Evolutionary conservation across 805 yeast genomes (phyloP), one percentile per base, ranked within the genome.

Genomic region (Zygosaccharomyces gambellarensis): DNA sequence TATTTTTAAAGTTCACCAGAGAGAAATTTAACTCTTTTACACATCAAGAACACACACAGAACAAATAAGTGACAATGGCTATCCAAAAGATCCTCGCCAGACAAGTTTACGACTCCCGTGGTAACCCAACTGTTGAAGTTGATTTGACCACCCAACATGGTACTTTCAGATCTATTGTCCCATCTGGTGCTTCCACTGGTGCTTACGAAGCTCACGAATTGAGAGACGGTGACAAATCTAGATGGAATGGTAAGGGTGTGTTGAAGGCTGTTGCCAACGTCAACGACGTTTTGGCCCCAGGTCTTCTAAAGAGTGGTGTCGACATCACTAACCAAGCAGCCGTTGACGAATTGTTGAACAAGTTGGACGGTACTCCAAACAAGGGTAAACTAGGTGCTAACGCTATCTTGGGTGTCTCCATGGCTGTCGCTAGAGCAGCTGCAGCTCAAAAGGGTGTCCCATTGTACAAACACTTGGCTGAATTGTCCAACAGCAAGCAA

Each of bases 121-220:
- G 98, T 78, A 94, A 92, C 85, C 99, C 99, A 79, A 92, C 99
- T 64, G 99, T 94, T 66, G 98, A 94, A 83, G 98, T 94, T 63
- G 98, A 94, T 71, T 69, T 92, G 67, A 78, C 85, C 81, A 92
- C 99, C 70, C 92, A 80, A 58, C 82, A 87, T 70, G 99, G 99
- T 70, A 67, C 81, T 60, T 90, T 89, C 95, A 87, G 97, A 77
- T 82, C 98, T 62, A 90, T 92, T 71, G 99, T 94, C 57, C 99
- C 99, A 74, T 90, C 97, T 60, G 99, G 99, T 79, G 99, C 99
- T 62, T 92, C 98, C 69, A 94, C 99, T 58, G 99, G 99, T 85
- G 74, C 87, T 74, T 96, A 89, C 77, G 99, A 94, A 82, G 99
- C 99, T 65, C 78, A 90, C 64, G 99, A 92, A 81, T 82, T 92